Conservation (phyloP, 2,329 filamentous ascomycete species). For the Aaosphaeria pasadenensis region DNA sequence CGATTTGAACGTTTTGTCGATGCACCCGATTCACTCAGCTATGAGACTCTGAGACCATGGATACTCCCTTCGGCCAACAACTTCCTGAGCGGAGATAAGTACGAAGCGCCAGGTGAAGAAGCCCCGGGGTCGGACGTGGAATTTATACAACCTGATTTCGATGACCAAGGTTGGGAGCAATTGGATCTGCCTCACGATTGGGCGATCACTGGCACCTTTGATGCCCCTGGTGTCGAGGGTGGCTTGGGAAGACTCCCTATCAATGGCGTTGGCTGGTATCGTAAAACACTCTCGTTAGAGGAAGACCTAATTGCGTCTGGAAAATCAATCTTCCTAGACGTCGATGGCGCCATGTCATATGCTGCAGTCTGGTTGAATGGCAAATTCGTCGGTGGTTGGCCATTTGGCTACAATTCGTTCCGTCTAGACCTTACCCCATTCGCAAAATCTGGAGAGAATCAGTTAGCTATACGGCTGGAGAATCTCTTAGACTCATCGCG, state of each 20-base stretch:
- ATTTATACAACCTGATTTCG: slow-evolving; percentile 26
- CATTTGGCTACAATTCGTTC: slow-evolving; percentile 51
- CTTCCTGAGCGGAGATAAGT: slow-evolving; percentile 29
- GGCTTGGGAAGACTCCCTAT: slow-evolving; percentile 45
- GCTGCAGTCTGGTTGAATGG: slow-evolving; percentile 53
- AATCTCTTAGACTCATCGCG: slow-evolving; percentile 50
- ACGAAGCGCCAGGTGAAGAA: slow-evolving; percentile 16
- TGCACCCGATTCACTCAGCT: slow-evolving; percentile 31
- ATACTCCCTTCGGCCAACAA: slow-evolving; percentile 38
- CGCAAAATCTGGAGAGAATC: slow-evolving; percentile 32
- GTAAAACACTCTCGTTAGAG: slow-evolving; percentile 30
- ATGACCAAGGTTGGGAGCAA: slow-evolving; percentile 39
- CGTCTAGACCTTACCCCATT: slow-evolving; percentile 51
- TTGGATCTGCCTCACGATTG: slow-evolving; percentile 46
- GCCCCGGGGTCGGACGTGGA: slow-evolving; percentile 15
- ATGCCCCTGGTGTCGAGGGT: slow-evolving; percentile 26
- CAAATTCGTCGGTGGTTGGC: slow-evolving; percentile 51
- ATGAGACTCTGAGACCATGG: slow-evolving; percentile 35
- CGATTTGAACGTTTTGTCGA: slow-evolving; percentile 27
- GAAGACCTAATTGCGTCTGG: slow-evolving; percentile 7
- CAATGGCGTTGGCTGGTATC: slow-evolving; percentile 52
- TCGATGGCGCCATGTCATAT: slow-evolving; percentile 55
- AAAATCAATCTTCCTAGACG: slow-evolving; percentile 45
- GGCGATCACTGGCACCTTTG: slow-evolving; percentile 45
- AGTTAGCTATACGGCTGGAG: slow-evolving; percentile 51